phyloP scores from a whole-genome alignment of 306 rosid genomes.

The Comarum palustre region DNA sequence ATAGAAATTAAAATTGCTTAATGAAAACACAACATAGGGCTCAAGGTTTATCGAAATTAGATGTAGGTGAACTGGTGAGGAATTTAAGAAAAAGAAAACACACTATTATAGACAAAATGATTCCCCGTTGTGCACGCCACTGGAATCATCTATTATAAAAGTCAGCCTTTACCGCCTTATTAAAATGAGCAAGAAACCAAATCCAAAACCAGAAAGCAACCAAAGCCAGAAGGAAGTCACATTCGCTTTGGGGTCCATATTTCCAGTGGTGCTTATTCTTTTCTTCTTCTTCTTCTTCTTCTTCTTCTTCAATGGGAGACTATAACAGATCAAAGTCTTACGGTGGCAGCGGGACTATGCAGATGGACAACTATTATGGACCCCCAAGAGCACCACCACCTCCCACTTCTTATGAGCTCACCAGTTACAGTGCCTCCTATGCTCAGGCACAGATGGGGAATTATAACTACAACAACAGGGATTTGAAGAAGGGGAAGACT shows the following conservation, averaged over 20 bases:
- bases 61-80: not conserved
- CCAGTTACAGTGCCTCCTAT: slow-evolving; percentile 56
- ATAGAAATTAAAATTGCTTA: too few relatives aligned
- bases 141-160: slow-evolving; percentile 10
- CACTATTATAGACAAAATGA: slow-evolving; percentile 28
- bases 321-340: slow-evolving; percentile 53
- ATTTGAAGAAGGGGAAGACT: slow-evolving; percentile 64
- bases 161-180: slow-evolving; percentile 1
- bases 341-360: slow-evolving; percentile 54
- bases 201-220: slow-evolving; percentile 23
- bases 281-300: not conserved
- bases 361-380: slow-evolving; percentile 61
- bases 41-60: not conserved
- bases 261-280: not conserved
- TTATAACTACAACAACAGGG: slow-evolving; percentile 28
- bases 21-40: too few relatives aligned
- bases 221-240: slow-evolving; percentile 24
- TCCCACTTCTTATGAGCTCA: slow-evolving; percentile 36
- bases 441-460: slow-evolving; percentile 43
- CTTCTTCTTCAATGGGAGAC: slow-evolving; percentile 49
- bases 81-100: not conserved
- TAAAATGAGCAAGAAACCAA: not conserved
- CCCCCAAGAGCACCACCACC: slow-evolving; percentile 36
- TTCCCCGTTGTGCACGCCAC: slow-evolving; percentile 54
- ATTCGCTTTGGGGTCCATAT: slow-evolving; percentile 41